Base-by-base conservation (phyloP, 768 basidiomycete species). In the Termitomyces sp. region DNA sequence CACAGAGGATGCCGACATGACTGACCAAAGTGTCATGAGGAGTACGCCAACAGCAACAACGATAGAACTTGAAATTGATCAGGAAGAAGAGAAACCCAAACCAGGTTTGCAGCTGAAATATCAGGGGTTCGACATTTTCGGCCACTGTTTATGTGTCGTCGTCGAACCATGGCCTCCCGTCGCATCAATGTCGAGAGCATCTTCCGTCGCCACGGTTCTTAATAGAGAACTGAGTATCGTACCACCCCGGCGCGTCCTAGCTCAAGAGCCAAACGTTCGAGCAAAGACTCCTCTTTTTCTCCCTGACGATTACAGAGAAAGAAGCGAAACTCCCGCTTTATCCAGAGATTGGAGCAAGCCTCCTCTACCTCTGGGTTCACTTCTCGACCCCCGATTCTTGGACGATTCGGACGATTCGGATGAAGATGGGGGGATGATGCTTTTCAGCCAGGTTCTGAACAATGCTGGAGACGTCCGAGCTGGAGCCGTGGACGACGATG, bases 131-230 rank as follows among this genome's bases (percentile, higher is more conserved):
- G 77, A 72, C 52, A 84, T 92, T 47, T 80, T 82, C 56, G 86
- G 85, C 0, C 82, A 83, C 53, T 91, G 88, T 68, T 78, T 94
- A 17, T 91, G 89, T 65, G 79, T 94, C 35, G 86, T 94, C 23
- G 84, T 92, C 16, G 92, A 94, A 67, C 92, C 92, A 16, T 91
- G 84, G 78, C 86, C 89, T 4, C 72, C 81, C 14, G 66, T 84
- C 37, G 79, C 76, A 35, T 61, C 70, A 4, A 62, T 65, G 35
- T 62, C 77, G 4, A 68, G 53, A 62, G 70, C 59, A n/a, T 69
- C 65, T 12, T 65, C 68, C 5, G 51, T 67, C 11, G 21, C 5
- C 51, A 62, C 21, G 57, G 48, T 49, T 32, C 63, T 42, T 62
- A 63, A 66, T 29, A 64, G 74, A 49, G 68, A 69, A 19, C 64